Conservation (phyloP, 2,329 filamentous ascomycete species). For the Lecanicillium sp. region DNA sequence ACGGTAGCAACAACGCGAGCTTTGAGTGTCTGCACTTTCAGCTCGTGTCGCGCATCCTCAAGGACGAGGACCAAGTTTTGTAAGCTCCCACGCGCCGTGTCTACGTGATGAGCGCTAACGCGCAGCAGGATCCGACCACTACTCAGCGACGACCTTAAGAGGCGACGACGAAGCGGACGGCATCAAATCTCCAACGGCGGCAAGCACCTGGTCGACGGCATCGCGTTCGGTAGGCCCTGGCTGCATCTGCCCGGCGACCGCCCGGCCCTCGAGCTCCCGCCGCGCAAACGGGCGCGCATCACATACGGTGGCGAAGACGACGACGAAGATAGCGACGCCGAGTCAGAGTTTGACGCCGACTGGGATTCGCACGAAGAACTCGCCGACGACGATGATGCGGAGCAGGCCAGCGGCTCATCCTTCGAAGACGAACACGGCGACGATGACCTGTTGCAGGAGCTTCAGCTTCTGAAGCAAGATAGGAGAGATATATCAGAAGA, state of each 20-base stretch:
- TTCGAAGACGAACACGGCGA: conserved; percentile 5
- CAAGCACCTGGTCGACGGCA: conserved; percentile 75
- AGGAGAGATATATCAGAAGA: conserved; percentile 14
- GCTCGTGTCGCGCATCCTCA: conserved; percentile 60
- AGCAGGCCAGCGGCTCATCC: conserved; percentile 4
- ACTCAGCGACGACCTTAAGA: conserved; percentile 65
- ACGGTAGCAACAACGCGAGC: conserved; percentile 42
- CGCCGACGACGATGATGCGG: conserved; percentile 11
- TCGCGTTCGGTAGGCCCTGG: conserved; percentile 73
- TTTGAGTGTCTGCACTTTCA: conserved; percentile 90
- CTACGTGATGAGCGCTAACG: background rate
- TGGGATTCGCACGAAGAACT: conserved; percentile 18
- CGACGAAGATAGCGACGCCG: conserved; percentile 36
- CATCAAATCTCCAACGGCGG: conserved; percentile 76
- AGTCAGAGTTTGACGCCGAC: conserved; percentile 25
- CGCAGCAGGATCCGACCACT: conserved; percentile 66
- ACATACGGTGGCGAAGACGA: conserved; percentile 32
- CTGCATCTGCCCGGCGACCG: conserved; percentile 54
- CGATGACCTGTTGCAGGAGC: conserved; percentile 10
- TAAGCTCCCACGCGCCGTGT: conserved; percentile 39
- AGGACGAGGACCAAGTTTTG: conserved; percentile 80
- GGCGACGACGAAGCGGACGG: conserved; percentile 67
- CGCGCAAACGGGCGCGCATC: conserved; percentile 61
- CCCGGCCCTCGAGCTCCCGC: conserved; percentile 64
- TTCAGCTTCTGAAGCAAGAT: conserved; percentile 10